Conservation (phyloP, 495 filamentous ascomycete genomes). For the Aspergillus biplanus region DNA sequence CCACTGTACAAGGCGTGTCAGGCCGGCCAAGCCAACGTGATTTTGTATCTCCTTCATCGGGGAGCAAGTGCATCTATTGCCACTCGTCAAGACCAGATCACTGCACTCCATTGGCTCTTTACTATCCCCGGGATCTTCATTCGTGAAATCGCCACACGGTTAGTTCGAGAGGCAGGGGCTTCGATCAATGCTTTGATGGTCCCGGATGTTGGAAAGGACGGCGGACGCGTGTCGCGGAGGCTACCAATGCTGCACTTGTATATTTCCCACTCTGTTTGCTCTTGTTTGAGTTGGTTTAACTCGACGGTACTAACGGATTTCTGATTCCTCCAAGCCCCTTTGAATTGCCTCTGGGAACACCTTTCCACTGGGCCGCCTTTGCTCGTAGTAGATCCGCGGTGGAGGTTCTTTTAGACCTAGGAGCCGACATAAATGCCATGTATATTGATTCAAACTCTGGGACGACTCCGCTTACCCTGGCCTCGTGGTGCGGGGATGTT, state of each 20-base stretch:
- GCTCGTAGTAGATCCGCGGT: slow-evolving; percentile 24
- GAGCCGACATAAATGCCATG: slow-evolving; percentile 30
- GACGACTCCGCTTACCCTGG: background rate
- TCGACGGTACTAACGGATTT: slow-evolving; percentile 5
- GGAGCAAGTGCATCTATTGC: slow-evolving; percentile 24
- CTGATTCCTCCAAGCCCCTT: slow-evolving; percentile 24
- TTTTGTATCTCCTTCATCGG: slow-evolving; percentile 25
- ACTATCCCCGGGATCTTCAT: background rate
- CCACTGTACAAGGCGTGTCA: slow-evolving; percentile 36
- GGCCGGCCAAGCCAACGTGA: slow-evolving; percentile 28
- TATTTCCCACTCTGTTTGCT: background rate
- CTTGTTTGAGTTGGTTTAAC: background rate
- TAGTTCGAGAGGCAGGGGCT: slow-evolving; percentile 21
- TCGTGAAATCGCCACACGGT: slow-evolving; percentile 13
- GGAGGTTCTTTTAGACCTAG: slow-evolving; percentile 25
- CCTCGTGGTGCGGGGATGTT: background rate
- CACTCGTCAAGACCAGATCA: slow-evolving; percentile 14
- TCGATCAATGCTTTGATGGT: slow-evolving; percentile 21
- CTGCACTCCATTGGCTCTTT: slow-evolving; percentile 27
- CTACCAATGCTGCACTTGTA: slow-evolving; percentile 30
- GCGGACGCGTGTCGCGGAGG: slow-evolving; percentile 23
- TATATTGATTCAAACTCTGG: background rate
- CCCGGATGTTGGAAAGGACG: slow-evolving; percentile 23
- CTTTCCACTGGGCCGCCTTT: slow-evolving; percentile 36
- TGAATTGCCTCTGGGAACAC: slow-evolving; percentile 34